phyloP scores from a whole-genome alignment of 2,329 filamentous ascomycete genomes.

The Bipolaris cookei region DNA sequence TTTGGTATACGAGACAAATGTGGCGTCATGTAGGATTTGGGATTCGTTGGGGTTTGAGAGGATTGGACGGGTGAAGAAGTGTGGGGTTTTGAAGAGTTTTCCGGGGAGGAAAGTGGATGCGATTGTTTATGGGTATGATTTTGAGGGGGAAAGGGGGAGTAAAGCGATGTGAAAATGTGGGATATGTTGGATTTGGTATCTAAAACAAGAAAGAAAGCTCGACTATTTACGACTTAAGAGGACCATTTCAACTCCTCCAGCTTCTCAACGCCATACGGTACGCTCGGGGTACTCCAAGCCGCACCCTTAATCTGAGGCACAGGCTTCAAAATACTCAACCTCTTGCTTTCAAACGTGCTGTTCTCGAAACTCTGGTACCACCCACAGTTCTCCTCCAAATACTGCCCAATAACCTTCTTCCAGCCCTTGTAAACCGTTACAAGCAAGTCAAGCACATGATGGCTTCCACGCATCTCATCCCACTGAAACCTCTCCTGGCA shows the following conservation, averaged over 20 bases:
- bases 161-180: neutral
- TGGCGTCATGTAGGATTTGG: neutral
- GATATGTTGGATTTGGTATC: neutral
- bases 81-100: neutral
- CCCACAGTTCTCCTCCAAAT: neutral
- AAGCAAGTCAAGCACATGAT: neutral
- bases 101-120: neutral
- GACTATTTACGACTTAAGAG: neutral
- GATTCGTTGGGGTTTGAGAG: neutral
- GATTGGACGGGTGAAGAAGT: neutral
- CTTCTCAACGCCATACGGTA: neutral
- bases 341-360: neutral
- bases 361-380: slow-evolving; percentile 2
- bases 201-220: neutral
- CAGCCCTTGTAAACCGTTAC: neutral
- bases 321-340: neutral
- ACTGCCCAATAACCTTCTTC: neutral
- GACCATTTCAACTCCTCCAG: neutral
- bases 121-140: neutral
- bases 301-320: neutral
- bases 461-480: neutral
- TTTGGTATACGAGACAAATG: neutral
- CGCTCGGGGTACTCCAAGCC: neutral
- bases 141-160: neutral
- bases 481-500: slow-evolving; percentile 1